A percentile compares a stretch with the other conserved stretches of the same genome.
phyloP scores from a whole-genome alignment of 345 rosid genomes.

The Physaria fendleri region DNA sequence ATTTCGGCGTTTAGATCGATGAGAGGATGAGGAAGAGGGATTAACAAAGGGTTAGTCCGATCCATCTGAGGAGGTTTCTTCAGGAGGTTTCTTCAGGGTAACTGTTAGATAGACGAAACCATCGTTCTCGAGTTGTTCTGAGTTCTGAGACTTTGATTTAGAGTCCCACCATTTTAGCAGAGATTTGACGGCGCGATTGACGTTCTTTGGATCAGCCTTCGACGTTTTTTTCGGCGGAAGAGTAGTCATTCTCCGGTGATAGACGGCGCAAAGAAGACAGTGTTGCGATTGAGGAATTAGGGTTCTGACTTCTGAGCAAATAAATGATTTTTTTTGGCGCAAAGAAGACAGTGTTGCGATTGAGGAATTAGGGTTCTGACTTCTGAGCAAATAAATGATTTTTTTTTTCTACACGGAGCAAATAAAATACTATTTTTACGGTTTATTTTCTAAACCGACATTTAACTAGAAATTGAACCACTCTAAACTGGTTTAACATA shows the following conservation, averaged over 20 bases:
- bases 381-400: too few species aligned
- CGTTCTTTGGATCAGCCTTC: conserved; percentile 23
- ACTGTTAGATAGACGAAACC: conserved; percentile 53
- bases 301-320: background rate
- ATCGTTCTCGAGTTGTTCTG: conserved; percentile 47
- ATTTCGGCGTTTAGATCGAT: conserved; percentile 23
- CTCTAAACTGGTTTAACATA: background rate
- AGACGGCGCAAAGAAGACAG: background rate
- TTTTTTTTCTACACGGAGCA: too few species aligned
- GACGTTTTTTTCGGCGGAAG: conserved; percentile 8
- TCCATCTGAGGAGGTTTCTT: conserved; percentile 42
- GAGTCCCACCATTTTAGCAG: conserved; percentile 55
- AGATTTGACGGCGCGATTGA: conserved; percentile 49
- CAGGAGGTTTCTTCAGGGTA: conserved; percentile 62
- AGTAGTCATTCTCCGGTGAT: conserved; percentile 18
- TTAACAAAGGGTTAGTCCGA: conserved; percentile 46
- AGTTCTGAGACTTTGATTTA: conserved; percentile 34
- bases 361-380: too few species aligned
- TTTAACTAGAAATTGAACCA: background rate
- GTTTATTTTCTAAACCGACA: too few species aligned
- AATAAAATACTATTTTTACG: too few species aligned
- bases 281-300: conserved; percentile 1
- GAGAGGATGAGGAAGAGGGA: conserved; percentile 51
- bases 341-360: too few species aligned
- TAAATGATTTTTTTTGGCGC: too few species aligned